These are phyloP conservation scores for Phytophthora nicotianae DNA, from an alignment of 352 stramenopile genomes.

Conservation along the genomic window DNA sequence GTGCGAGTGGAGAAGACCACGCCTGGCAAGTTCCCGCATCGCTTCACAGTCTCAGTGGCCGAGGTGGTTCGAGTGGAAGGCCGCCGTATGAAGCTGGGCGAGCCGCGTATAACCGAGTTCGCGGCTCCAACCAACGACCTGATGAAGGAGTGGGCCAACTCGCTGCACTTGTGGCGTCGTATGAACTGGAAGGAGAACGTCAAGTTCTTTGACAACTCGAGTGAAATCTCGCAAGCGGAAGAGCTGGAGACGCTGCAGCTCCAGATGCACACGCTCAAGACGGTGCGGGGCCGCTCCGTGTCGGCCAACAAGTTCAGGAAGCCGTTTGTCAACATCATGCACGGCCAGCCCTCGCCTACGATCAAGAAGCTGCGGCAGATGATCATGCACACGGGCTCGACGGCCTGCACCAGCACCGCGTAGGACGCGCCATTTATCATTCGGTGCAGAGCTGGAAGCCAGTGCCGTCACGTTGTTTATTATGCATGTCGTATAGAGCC, in stretches of 20 bases:
- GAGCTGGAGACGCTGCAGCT: constrained; percentile 62
- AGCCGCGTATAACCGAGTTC: constrained; percentile 69
- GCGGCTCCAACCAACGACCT: constrained; percentile 71
- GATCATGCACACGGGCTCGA: constrained; percentile 51
- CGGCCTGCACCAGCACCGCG: constrained; percentile 43
- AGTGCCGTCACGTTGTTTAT: constrained; percentile 36
- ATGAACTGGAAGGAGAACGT: constrained; percentile 91
- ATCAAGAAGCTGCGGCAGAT: constrained; percentile 76
- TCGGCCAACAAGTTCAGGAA: constrained; percentile 52
- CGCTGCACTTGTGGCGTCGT: constrained; percentile 79
- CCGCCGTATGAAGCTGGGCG: constrained; percentile 77
- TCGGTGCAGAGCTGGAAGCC: constrained; percentile 8
- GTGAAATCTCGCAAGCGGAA: constrained; percentile 56
- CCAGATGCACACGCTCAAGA: constrained; percentile 64
- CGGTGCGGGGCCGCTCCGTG: constrained; percentile 46
- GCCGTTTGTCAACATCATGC: constrained; percentile 63
- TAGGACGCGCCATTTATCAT: constrained; percentile 28
- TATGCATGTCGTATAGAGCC: constrained; percentile 35
- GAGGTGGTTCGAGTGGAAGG: constrained; percentile 79
- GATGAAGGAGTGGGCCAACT: constrained; percentile 89
- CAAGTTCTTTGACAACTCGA: constrained; percentile 78
- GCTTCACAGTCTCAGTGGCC: constrained; percentile 70
- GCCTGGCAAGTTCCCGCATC: constrained; percentile 73
- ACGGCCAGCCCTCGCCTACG: constrained; percentile 59
- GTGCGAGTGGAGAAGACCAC: constrained; percentile 72